A percentile compares a stretch with the other conserved stretches of the same genome.
phyloP scores from a whole-genome alignment of 495 filamentous ascomycete species.

The Aspergillus carlsbadensis region DNA sequence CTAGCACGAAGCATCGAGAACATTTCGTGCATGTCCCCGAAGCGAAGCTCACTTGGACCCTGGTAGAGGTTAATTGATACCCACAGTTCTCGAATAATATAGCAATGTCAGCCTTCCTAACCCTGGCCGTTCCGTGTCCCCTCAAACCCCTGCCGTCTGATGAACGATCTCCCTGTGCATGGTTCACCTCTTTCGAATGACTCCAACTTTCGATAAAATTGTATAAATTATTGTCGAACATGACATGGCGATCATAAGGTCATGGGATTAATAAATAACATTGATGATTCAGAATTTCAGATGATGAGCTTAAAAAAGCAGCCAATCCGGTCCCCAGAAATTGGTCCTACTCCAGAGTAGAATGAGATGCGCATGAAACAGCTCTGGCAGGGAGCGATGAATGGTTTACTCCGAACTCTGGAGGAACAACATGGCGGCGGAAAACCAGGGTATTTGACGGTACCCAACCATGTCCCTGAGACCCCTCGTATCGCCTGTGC shows the following conservation, averaged over 20 bases:
- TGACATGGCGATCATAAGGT: background rate
- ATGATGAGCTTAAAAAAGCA: background rate
- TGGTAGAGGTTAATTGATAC: background rate
- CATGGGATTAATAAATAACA: background rate
- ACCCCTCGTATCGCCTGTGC: background rate
- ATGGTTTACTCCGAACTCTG: too few relatives aligned
- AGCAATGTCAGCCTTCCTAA: background rate
- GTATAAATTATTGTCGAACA: background rate
- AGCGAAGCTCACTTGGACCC: background rate
- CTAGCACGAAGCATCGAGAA: background rate
- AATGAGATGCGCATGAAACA: background rate
- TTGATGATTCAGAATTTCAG: background rate
- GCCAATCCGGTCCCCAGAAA: background rate
- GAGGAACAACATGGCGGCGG: background rate
- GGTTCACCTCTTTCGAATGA: too few relatives aligned
- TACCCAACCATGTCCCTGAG: slow-evolving; percentile 3
- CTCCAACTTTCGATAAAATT: too few relatives aligned
- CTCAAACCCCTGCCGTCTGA: background rate
- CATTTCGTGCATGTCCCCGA: background rate
- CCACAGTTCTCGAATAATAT: background rate
- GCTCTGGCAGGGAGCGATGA: background rate
- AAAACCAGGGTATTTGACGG: slow-evolving; percentile 3
- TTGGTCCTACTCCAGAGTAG: background rate
- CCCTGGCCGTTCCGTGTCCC: background rate
- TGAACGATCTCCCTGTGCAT: background rate